These are phyloP conservation scores for Rubia peregrina DNA, from an alignment of 305 asterid species.

Conservation along the genomic window DNA sequence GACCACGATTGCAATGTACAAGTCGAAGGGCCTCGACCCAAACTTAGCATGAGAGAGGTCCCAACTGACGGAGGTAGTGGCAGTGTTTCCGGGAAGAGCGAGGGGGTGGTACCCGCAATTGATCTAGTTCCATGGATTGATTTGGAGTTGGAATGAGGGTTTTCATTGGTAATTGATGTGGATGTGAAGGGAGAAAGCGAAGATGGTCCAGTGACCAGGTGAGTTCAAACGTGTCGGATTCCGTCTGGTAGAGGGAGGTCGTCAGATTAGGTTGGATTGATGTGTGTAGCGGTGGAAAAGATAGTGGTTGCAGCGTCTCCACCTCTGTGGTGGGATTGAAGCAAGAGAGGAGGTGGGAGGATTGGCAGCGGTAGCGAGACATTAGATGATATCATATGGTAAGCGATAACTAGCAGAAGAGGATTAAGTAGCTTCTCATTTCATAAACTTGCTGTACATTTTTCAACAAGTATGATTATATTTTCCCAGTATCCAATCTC, in stretches of 20 bases:
- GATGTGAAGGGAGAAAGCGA: constrained; percentile 48
- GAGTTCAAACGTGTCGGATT: constrained; percentile 39
- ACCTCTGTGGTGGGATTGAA: constrained; percentile 30
- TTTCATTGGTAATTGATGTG: constrained; percentile 29
- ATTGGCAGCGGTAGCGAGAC: constrained; percentile 16
- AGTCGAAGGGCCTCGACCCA: constrained; percentile 42
- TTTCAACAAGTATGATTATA: too few relatives aligned
- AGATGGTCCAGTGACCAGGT: constrained; percentile 45
- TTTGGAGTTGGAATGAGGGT: constrained; percentile 34
- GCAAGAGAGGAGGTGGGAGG: constrained; percentile 33
- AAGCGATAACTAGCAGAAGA: neutral
- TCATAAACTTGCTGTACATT: too few relatives aligned
- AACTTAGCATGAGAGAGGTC: constrained; percentile 49
- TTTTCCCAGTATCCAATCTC: too few relatives aligned
- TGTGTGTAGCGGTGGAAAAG: constrained; percentile 6
- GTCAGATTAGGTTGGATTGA: constrained; percentile 35
- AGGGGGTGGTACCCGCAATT: constrained; percentile 42
- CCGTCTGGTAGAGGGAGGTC: constrained; percentile 44
- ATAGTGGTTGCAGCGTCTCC: neutral
- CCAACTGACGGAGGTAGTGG: constrained; percentile 28
- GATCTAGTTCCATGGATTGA: constrained; percentile 40
- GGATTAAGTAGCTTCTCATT: neutral
- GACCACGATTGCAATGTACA: constrained; percentile 33
- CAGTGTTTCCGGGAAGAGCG: neutral
- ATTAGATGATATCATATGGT: neutral